Evolutionary conservation across 495 filamentous ascomycete genomes (phyloP).

Genomic region (Parachaetomium inaequale): DNA sequence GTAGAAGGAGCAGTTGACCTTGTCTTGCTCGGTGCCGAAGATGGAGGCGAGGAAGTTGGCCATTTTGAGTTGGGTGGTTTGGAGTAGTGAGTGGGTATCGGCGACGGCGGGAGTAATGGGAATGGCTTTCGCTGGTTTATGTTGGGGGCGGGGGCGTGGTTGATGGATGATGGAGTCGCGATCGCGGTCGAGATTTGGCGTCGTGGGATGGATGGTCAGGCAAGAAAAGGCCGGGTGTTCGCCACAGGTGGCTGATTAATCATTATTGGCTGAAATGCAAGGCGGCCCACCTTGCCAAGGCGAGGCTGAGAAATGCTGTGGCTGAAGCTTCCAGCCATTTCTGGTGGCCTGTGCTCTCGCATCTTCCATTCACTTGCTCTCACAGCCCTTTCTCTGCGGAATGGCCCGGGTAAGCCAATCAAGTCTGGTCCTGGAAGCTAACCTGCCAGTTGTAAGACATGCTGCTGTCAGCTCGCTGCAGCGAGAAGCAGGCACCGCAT

Average conservation of each 20-base stretch:
- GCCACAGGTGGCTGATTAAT: conserved; percentile 14
- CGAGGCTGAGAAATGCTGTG: conserved; percentile 20
- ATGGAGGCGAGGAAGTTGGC: conserved; percentile 99
- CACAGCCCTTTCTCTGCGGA: background rate
- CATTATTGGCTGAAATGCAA: background rate
- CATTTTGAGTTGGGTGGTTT: conserved; percentile 37
- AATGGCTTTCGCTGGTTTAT: background rate
- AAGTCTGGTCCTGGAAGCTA: background rate
- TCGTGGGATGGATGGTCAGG: background rate
- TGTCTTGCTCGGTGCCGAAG: conserved; percentile 99
- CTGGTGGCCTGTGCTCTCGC: background rate
- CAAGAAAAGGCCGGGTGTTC: conserved; percentile 1
- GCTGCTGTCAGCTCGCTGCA: background rate
- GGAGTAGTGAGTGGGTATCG: background rate
- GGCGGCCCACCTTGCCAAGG: background rate
- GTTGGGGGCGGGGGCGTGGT: background rate
- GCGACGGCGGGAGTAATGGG: background rate
- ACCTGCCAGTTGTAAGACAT: conserved; percentile 13
- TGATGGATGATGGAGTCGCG: background rate
- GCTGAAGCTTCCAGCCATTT: conserved; percentile 22
- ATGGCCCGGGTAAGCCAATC: background rate
- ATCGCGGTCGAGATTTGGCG: conserved; percentile 5
- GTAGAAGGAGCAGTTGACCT: conserved; percentile 54
- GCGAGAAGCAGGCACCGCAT: conserved; percentile 11
- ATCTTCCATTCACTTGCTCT: background rate